Evolutionary conservation across 2,329 filamentous ascomycete genomes (phyloP).

Genomic region (Tympanopsis confertula): DNA sequence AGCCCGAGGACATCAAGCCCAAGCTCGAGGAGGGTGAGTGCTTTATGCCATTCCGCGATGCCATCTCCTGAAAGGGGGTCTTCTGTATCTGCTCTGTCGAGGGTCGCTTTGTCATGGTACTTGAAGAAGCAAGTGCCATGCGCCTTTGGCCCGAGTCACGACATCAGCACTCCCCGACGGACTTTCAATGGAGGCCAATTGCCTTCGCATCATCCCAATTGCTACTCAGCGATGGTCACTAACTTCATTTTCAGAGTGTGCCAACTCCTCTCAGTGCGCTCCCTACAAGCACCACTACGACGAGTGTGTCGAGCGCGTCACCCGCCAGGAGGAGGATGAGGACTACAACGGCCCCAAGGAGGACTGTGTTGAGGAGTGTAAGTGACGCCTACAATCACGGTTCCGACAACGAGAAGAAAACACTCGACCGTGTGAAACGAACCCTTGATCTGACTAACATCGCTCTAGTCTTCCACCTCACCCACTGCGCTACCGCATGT

Average conservation of each 20-base stretch:
- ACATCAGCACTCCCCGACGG: too few relatives aligned
- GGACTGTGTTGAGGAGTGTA: slow-evolving; percentile 99
- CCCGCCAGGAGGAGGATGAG: slow-evolving; percentile 48
- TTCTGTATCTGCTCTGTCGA: neutral
- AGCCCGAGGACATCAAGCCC: slow-evolving; percentile 76
- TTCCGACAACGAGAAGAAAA: too few relatives aligned
- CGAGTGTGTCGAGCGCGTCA: slow-evolving; percentile 93
- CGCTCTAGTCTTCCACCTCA: slow-evolving; percentile 83
- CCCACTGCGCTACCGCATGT: slow-evolving; percentile 86
- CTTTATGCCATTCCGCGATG: slow-evolving; percentile 3
- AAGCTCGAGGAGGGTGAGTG: slow-evolving; percentile 81
- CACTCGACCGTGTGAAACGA: neutral
- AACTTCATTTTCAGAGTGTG: slow-evolving; percentile 74
- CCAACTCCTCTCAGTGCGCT: slow-evolving; percentile 72
- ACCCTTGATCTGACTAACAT: slow-evolving; percentile 5
- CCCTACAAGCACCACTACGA: slow-evolving; percentile 95
- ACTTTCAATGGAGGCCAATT: too few relatives aligned
- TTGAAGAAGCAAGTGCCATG: neutral
- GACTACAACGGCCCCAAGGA: slow-evolving; percentile 66
- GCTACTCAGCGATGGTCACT: too few relatives aligned
- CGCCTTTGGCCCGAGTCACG: too few relatives aligned
- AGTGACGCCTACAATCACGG: slow-evolving; percentile 26
- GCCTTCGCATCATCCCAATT: too few relatives aligned
- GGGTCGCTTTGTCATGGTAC: neutral
- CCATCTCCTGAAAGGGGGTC: slow-evolving; percentile 1